These are phyloP conservation scores for Wickerhamomyces hampshirensis DNA, from an alignment of 805 yeast species.

Conservation along the genomic window DNA sequence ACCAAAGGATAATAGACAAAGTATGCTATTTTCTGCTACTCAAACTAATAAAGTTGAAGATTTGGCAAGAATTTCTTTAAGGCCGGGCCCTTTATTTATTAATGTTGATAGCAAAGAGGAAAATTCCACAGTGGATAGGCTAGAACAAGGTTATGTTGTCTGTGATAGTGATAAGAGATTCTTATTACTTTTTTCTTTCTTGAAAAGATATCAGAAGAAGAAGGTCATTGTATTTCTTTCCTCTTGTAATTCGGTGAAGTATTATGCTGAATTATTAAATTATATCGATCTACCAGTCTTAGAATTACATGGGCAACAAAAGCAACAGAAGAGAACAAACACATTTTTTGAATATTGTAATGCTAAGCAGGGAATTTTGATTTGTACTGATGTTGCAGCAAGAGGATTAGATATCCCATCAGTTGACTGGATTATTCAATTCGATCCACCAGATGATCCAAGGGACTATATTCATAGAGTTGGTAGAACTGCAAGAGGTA, in stretches of 20 bases:
- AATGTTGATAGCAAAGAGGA: constrained; percentile 85
- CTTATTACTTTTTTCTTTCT: constrained; percentile 81
- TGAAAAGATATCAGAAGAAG: constrained; percentile 89
- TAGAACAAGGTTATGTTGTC: constrained; percentile 97
- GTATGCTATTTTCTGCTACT: constrained; percentile 98
- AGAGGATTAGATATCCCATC: constrained; percentile 98
- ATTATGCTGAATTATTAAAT: constrained; percentile 89
- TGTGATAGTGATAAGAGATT: constrained; percentile 96
- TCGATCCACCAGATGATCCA: constrained; percentile 99
- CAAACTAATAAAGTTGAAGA: constrained; percentile 99
- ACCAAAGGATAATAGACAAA: constrained; percentile 90
- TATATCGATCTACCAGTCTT: constrained; percentile 96
- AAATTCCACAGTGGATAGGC: constrained; percentile 89
- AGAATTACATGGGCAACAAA: constrained; percentile 96
- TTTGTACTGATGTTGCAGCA: constrained; percentile 99
- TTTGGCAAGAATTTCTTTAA: constrained; percentile 90
- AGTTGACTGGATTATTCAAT: constrained; percentile 98
- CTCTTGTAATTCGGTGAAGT: constrained; percentile 95
- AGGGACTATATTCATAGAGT: constrained; percentile 98
- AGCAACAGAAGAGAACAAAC: constrained; percentile 97
- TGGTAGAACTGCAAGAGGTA: constrained; percentile 97
- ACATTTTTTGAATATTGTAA: constrained; percentile 98
- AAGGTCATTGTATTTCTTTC: constrained; percentile 91
- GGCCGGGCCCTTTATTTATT: constrained; percentile 90
- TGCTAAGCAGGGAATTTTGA: constrained; percentile 87